phyloP scores from a whole-genome alignment of 2,329 filamentous ascomycete genomes.

The Hypoxylon sp. region DNA sequence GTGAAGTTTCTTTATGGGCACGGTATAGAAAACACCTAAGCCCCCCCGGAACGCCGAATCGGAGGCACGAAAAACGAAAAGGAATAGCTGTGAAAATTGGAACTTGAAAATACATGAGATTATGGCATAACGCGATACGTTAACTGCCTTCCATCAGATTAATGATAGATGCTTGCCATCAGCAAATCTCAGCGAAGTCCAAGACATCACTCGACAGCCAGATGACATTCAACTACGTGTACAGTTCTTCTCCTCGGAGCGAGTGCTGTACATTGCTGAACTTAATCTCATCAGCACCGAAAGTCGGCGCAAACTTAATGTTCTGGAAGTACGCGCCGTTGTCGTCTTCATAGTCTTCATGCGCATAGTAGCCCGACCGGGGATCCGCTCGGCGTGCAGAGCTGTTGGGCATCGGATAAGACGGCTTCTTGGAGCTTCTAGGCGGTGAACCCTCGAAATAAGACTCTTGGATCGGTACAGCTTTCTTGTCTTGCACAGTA shows the following conservation, averaged over 20 bases:
- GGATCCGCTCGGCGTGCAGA: constrained; percentile 41
- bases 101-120: constrained; percentile 29
- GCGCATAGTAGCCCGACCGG: constrained; percentile 37
- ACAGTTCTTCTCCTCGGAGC: constrained; percentile 37
- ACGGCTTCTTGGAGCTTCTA: constrained; percentile 37
- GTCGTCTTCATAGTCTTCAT: constrained; percentile 45
- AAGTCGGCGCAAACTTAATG: constrained; percentile 40
- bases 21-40: constrained; percentile 38
- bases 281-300: constrained; percentile 39
- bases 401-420: constrained; percentile 44
- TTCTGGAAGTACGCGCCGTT: constrained; percentile 30
- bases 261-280: constrained; percentile 41
- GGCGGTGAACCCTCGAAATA: constrained; percentile 36
- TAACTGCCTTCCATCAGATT: constrained; percentile 11
- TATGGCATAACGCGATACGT: constrained; percentile 24
- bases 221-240: constrained; percentile 15
- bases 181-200: neutral
- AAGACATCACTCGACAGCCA: neutral
- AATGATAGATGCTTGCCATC: constrained; percentile 4
- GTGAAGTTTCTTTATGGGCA: constrained; percentile 45
- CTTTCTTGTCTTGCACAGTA: constrained; percentile 25
- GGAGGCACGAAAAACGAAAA: constrained; percentile 27
- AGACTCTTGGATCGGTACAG: constrained; percentile 36
- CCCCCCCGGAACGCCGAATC: constrained; percentile 46
- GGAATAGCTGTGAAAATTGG: constrained; percentile 22